A percentile compares a stretch with the other conserved stretches of the same genome.
These are phyloP conservation scores for Podosphaera xanthii DNA, from an alignment of 2,329 filamentous ascomycete species.

Conservation along the genomic window DNA sequence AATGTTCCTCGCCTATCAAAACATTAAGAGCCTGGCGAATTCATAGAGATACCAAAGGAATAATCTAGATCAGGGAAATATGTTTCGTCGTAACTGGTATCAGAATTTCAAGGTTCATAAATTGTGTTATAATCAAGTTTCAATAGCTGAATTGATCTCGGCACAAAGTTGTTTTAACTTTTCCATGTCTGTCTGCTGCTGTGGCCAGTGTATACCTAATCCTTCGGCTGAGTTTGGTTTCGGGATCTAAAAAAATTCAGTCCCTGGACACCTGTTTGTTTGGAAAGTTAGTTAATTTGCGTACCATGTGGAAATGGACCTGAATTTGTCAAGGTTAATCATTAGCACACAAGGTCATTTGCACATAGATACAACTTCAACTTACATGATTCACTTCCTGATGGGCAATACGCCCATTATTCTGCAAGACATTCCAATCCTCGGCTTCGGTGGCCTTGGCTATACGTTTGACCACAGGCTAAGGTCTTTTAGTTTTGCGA, in stretches of 20 bases:
- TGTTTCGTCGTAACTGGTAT: no score
- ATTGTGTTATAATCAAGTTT: constrained; percentile 9
- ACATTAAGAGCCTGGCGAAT: no score
- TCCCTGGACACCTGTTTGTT: not conserved
- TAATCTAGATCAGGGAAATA: not conserved
- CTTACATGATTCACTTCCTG: constrained; percentile 79
- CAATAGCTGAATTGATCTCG: constrained; percentile 82
- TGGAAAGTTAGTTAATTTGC: constrained; percentile 8
- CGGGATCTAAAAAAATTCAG: constrained; percentile 44
- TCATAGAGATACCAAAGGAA: no score
- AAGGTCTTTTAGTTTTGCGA: not conserved
- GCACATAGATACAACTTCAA: not conserved
- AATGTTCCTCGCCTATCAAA: no score
- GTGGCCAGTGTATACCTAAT: constrained; percentile 59
- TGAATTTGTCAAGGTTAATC: constrained; percentile 15
- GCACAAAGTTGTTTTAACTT: constrained; percentile 57
- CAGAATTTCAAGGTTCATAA: not conserved
- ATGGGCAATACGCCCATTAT: constrained; percentile 81
- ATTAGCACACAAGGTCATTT: not conserved
- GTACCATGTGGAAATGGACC: constrained; percentile 87
- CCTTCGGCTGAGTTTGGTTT: constrained; percentile 75
- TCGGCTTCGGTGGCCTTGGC: constrained; percentile 50
- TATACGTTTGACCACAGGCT: constrained; percentile 72
- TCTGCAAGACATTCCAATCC: constrained; percentile 89
- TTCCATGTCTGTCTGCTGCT: constrained; percentile 55